Base-by-base conservation (phyloP, 1,284 basidiomycete genomes). In the Leccinum pachyderme region DNA sequence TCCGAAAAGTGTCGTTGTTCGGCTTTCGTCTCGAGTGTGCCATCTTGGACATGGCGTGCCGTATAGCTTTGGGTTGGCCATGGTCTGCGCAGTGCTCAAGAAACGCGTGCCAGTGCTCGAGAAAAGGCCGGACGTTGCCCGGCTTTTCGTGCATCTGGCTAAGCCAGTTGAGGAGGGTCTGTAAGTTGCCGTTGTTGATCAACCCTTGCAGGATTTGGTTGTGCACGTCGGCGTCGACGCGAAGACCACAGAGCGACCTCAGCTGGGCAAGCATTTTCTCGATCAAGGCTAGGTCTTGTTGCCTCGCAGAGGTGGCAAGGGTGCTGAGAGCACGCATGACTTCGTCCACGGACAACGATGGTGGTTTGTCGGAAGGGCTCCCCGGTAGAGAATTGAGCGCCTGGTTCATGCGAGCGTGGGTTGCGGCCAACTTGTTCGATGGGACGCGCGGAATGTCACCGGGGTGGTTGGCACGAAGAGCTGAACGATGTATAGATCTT, bases 61-160 rank as follows among this genome's bases (percentile, higher is more conserved):
- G 77, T 61, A 82, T 65, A 49, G 71, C 66, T 37, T 67, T 72
- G 57, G 76, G 68, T 9, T 74, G 63, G 6, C 72, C 66, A 28
- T 72, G 65, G 47, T 73, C 65, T 27, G 72, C 66, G 58, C 76
- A 80, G 13, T 73, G 67, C 33, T 77, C 70, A 25, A 87, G 67
- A 55, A 85, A 75, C 7, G 75, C 56, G 58, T 83, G 78, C 72
- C 81, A 83, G 55, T 83, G 81, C n/a, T 77, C 71, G 28, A 76
- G 67, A n/a, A 77, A 75, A 0, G 81, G 81, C 7, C 59, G 65
- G 39, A 76, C 59, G 35, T 75, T 62, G 9, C 77, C 78, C 3
- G 82, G 74, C 47, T 77, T 78, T 41, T 70, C 67, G 12, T 77
- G 73, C 74, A 85, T 81, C 24, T 69, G 70, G 44, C 62, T 63